A percentile compares a stretch with the other conserved stretches of the same genome.
Conservation (phyloP, 192 early-diverging fungal species). For the Pilaira anomala region DNA sequence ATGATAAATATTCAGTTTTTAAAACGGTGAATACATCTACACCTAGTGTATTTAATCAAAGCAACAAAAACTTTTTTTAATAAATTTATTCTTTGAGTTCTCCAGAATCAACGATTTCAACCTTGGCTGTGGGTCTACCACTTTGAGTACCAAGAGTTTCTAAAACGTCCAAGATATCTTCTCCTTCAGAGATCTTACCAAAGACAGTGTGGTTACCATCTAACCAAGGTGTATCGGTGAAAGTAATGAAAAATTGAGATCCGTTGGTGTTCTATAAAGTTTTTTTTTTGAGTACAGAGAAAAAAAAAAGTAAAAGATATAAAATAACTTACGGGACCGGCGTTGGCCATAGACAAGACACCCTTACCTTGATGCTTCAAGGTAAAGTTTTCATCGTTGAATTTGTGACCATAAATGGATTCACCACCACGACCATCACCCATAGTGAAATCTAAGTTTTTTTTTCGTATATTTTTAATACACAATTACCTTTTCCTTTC, state of each 20-base stretch:
- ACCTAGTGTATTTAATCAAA: constrained; percentile 28
- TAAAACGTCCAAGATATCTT: constrained; percentile 67
- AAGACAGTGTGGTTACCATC: constrained; percentile 92
- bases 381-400: constrained; percentile 91
- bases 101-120: constrained; percentile 75
- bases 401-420: constrained; percentile 83
- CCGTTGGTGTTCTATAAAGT: constrained; percentile 59
- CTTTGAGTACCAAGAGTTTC: constrained; percentile 64
- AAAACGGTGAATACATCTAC: constrained; percentile 18
- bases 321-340: constrained; percentile 48
- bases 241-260: constrained; percentile 87
- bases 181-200: constrained; percentile 78
- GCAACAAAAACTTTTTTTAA: background rate
- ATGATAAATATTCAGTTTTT: constrained; percentile 35
- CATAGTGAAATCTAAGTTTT: constrained; percentile 45
- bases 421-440: constrained; percentile 76
- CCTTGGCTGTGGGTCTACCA: constrained; percentile 57
- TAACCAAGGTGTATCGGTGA: constrained; percentile 76
- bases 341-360: constrained; percentile 70
- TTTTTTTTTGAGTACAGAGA: constrained; percentile 23
- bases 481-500: background rate
- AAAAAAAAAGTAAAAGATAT: background rate
- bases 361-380: constrained; percentile 77
- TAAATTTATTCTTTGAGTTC: constrained; percentile 51
- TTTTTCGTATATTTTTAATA: too few relatives aligned